phyloP scores from a whole-genome alignment of 1,284 basidiomycete species.

The Bondarzewia mesenterica region DNA sequence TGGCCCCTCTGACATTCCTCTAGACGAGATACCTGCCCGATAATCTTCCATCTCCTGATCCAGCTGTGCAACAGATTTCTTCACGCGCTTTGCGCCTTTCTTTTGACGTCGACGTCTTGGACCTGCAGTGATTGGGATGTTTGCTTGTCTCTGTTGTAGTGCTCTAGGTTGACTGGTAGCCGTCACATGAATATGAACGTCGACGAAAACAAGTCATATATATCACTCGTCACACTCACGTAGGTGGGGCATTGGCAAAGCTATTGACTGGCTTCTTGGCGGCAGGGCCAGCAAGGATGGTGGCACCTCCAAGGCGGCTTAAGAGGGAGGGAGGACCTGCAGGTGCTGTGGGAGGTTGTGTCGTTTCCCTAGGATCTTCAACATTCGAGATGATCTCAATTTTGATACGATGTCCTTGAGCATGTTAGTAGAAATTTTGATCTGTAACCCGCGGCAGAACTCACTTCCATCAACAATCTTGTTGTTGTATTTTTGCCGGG shows the following conservation, averaged over 20 bases:
- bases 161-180: not conserved
- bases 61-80: conserved; percentile 49
- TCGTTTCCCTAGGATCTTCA: conserved; percentile 17
- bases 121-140: conserved; percentile 7
- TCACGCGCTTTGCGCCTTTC: conserved; percentile 59
- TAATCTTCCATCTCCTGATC: conserved; percentile 73
- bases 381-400: conserved; percentile 56
- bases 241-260: not conserved
- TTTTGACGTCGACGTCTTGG: conserved; percentile 30
- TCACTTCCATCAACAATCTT: conserved; percentile 69
- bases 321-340: conserved; percentile 27
- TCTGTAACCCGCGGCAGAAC: conserved; percentile 22
- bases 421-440: not conserved
- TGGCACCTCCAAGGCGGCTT: conserved; percentile 9
- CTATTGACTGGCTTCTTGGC: not conserved
- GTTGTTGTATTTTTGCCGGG: conserved; percentile 59
- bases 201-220: not conserved
- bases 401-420: conserved; percentile 53
- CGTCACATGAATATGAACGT: not conserved
- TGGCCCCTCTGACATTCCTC: not conserved
- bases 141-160: not conserved
- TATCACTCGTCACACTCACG: not conserved
- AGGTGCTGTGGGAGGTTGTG: conserved; percentile 12
- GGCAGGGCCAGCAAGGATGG: not conserved
- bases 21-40: conserved; percentile 33